Percentiles rank a stretch among this genome's conserved stretches.
Evolutionary conservation across 2,329 filamentous ascomycete species (phyloP).

Genomic region (Leptographium procerum): DNA sequence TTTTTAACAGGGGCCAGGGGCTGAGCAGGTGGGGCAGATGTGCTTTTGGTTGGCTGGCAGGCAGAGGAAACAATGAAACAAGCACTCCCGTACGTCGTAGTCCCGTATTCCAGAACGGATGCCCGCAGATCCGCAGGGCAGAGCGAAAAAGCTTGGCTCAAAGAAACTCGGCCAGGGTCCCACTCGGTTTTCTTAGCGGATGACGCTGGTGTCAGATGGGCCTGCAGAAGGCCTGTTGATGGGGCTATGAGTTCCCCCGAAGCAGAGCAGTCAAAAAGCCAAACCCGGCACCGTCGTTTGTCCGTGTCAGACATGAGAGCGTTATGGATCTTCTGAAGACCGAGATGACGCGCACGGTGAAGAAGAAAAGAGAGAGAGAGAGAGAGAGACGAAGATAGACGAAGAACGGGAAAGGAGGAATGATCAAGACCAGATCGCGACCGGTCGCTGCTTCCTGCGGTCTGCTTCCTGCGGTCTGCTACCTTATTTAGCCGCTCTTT

Average conservation of each 20-base stretch:
- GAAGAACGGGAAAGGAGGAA: neutral
- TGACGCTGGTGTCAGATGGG: neutral
- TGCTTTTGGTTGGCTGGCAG: neutral
- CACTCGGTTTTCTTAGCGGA: neutral
- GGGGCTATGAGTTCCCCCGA: neutral
- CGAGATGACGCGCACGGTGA: too few relatives aligned
- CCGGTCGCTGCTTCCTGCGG: neutral
- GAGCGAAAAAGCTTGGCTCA: neutral
- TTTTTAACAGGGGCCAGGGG: neutral
- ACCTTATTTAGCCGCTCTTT: too few relatives aligned
- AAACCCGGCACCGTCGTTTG: neutral
- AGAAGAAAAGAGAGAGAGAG: neutral
- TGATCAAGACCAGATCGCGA: too few relatives aligned
- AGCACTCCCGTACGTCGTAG: too few relatives aligned
- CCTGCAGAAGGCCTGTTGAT: neutral
- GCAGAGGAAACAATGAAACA: too few relatives aligned
- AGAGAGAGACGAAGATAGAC: neutral
- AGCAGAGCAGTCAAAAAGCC: too few relatives aligned
- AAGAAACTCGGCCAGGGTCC: neutral
- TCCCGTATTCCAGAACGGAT: neutral
- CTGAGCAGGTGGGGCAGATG: neutral
- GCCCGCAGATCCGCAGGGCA: neutral
- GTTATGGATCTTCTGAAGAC: neutral
- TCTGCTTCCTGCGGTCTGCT: neutral
- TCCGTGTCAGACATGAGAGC: neutral